Evolutionary conservation across 2,329 filamentous ascomycete species (phyloP).

Genomic region (Zalaria sp.): DNA sequence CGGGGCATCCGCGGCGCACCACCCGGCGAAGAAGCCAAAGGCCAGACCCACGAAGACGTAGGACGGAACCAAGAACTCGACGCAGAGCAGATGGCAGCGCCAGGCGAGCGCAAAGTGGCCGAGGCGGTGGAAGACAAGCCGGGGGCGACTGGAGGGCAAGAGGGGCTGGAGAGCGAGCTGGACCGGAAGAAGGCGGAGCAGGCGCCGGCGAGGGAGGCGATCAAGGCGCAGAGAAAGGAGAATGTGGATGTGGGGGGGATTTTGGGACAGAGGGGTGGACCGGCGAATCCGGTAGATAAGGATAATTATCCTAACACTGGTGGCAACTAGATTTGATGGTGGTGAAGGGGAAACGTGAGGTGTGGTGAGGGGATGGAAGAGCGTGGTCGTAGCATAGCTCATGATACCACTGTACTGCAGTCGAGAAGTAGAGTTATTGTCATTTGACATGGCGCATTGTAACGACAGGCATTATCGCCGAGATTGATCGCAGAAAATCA

Average conservation of each 20-base stretch:
- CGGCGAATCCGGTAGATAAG: conserved; percentile 24
- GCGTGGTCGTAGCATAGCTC: no score
- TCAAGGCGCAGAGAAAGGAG: conserved; percentile 23
- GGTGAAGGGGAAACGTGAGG: no score
- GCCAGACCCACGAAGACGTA: conserved; percentile 23
- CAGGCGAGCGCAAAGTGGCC: conserved; percentile 30
- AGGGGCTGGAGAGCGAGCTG: conserved; percentile 29
- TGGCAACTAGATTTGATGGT: no score
- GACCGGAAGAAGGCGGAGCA: conserved; percentile 38
- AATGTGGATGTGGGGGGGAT: conserved; percentile 26
- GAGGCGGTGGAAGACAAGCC: conserved; percentile 25
- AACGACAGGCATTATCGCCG: no score
- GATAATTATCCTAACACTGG: conserved; percentile 14
- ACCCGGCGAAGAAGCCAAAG: conserved; percentile 28
- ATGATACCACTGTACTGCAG: no score
- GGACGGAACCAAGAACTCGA: conserved; percentile 32
- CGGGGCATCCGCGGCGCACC: conserved; percentile 29
- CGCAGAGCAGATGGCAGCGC: conserved; percentile 32
- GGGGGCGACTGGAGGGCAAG: conserved; percentile 20
- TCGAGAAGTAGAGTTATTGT: no score
- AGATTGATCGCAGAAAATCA: no score
- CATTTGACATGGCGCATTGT: no score
- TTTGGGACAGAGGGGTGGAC: conserved; percentile 31
- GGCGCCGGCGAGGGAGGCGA: conserved; percentile 23
- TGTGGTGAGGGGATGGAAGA: no score